phyloP scores from a whole-genome alignment of 2,329 filamentous ascomycete species.

The Fusarium abutilonis region DNA sequence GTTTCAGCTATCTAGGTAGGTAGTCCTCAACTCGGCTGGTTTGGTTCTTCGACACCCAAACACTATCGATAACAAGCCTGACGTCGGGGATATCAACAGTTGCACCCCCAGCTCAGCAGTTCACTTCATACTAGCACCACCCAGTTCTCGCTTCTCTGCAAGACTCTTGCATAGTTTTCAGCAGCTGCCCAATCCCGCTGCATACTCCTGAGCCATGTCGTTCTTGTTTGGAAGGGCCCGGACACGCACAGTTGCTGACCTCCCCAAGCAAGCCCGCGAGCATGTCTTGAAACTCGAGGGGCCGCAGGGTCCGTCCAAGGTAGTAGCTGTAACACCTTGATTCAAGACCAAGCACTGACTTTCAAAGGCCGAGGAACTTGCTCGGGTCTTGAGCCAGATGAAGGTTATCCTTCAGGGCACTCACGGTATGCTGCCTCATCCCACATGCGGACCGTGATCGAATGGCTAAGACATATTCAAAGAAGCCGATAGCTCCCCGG shows the following conservation, averaged over 20 bases:
- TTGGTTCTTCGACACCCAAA: constrained; percentile 11
- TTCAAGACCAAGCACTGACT: constrained; percentile 1
- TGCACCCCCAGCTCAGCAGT: not conserved
- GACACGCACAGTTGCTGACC: constrained; percentile 62
- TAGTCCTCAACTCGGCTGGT: not conserved
- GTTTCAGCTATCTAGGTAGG: not conserved
- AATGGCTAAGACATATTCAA: constrained; percentile 33
- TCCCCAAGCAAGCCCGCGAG: constrained; percentile 66
- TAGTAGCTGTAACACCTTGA: constrained; percentile 39
- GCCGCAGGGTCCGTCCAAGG: constrained; percentile 60
- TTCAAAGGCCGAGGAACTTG: constrained; percentile 81
- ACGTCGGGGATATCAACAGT: constrained; percentile 17
- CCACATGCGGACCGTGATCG: constrained; percentile 7
- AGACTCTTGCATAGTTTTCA: not conserved
- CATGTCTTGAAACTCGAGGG: constrained; percentile 64
- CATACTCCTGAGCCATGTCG: constrained; percentile 54
- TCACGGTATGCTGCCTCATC: constrained; percentile 68
- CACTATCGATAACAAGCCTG: constrained; percentile 38
- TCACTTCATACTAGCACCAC: constrained; percentile 16
- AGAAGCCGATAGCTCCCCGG: constrained; percentile 88
- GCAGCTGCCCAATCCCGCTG: not conserved
- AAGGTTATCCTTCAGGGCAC: constrained; percentile 94
- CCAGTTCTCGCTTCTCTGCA: not conserved
- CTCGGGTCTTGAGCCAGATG: constrained; percentile 87
- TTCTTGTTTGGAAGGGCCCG: constrained; percentile 66